Evolutionary conservation across 2,329 filamentous ascomycete species (phyloP).

Genomic region (Leptographium lundbergii): DNA sequence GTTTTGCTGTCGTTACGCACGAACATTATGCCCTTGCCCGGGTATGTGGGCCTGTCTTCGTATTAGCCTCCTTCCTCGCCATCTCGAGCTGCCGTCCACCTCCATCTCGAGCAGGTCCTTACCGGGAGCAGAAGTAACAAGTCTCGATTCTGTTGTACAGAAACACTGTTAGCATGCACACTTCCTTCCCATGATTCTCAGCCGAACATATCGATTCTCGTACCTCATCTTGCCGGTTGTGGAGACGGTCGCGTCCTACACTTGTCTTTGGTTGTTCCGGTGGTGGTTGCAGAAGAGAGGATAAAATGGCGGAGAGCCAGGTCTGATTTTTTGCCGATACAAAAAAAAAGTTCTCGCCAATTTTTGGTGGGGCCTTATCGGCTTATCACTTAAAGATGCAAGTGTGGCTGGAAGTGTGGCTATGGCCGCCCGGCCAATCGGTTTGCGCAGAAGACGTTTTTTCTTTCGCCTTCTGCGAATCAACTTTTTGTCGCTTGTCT

Average conservation of each 20-base stretch:
- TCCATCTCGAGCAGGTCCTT: constrained; percentile 11
- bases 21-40: constrained; percentile 43
- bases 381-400: constrained; percentile 3
- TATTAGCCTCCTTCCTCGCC: constrained; percentile 37
- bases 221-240: constrained; percentile 9
- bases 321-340: constrained; percentile 6
- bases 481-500: not conserved
- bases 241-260: not conserved
- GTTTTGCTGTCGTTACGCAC: constrained; percentile 36
- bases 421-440: not conserved
- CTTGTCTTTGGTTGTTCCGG: not conserved
- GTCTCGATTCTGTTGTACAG: constrained; percentile 39
- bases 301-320: constrained; percentile 9
- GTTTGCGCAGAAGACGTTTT: not conserved
- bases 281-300: not conserved
- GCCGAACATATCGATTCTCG: not conserved
- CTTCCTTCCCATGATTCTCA: not conserved
- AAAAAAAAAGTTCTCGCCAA: constrained; percentile 7
- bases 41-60: constrained; percentile 30
- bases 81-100: constrained; percentile 25
- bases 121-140: constrained; percentile 59
- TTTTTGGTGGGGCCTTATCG: constrained; percentile 12
- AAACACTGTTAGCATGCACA: not conserved
- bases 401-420: constrained; percentile 4
- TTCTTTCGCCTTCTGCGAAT: not conserved